Evolutionary conservation across 2,329 filamentous ascomycete genomes (phyloP), one percentile per base, ranked within the genome.

Genomic region (Fusarium mundagurra): DNA sequence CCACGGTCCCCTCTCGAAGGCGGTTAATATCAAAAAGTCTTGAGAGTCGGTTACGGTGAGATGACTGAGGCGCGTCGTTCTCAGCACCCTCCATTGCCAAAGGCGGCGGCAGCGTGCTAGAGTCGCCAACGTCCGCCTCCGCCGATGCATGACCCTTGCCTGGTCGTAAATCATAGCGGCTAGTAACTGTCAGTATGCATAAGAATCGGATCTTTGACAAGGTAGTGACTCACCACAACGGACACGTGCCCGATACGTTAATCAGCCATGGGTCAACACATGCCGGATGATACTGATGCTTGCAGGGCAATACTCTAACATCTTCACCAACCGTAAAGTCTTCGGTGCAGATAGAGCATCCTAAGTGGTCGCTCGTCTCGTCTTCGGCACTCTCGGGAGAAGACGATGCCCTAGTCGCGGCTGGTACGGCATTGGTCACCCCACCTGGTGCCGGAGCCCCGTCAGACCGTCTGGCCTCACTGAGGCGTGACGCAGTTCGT

Each of bases 191-290:
- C 70, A 80, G 76, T 57, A n/a, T 60, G 39, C 36, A 34, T 51
- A 38, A 51, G 24, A 39, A 50, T 34, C 22, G 17, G 20, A 44
- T 27, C 43, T 43, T 47, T 31, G 20, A 60, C 45, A 22, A 38
- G 10, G 70, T 22, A 13, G 53, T 31, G 31, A 84, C 89, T 85
- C 84, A 92, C 91, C 91, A 93, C 67, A 93, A 80, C 24, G 91
- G 91, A 80, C 91, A 93, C 36, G 91, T 93, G 67, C 91, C 91
- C 17, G 91, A 92, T 17, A 93, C 88, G 64, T 93, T 92, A 69
- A 93, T 84, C 48, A 93, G 83, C 91, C 91, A 93, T 8, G 91
- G 91, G 75, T 93, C 91, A 64, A 93, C 88, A 75, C 91, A 93
- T 51, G 85, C 84, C 2, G 91, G 91, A 76, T 93, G 91, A 76